Evolutionary conservation across 352 stramenopile species (phyloP), one percentile per base, ranked within the genome.

Genomic region (Nothophytophthora sp.): DNA sequence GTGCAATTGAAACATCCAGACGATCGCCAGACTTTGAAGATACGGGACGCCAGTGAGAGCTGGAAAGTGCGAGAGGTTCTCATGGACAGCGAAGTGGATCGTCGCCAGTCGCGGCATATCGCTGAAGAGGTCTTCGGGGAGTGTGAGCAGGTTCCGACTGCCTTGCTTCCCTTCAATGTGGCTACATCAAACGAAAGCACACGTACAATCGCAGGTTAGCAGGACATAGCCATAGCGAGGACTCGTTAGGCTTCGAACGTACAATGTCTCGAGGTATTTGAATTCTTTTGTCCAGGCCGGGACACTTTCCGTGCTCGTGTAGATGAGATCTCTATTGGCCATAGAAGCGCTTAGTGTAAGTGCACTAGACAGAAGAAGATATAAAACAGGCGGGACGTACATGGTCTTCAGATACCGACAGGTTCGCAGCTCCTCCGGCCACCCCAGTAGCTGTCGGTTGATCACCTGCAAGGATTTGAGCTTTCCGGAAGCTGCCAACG

Each of bases 381-480:
- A 36, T 28, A n/a, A n/a, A n/a, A n/a, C n/a, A n/a, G n/a, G n/a
- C n/a, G n/a, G n/a, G 11, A 65, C 56, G 13, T 58, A 68, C 57
- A 72, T 60, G 22, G 42, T 27, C 19, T 40, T 51, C 9, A 74
- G 39, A 13, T 30, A 29, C 1, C 10, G 49, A 24, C 65, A 65
- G 0, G 11, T 12, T 2, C 45, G 49, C 35, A 70, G 50, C 37
- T 63, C 57, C 12, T 67, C 50, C 0, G 61, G 61, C 27, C 33
- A 60, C 9, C 45, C 35, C 1, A 39, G 8, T 0, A 69, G 24
- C 19, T 52, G 27, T 0, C 52, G 61, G 47, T 69, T 75, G 19
- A 71, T 61, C 16, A 75, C 29, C 16, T 75, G 52, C 15, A 75
- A 18, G 1, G 45, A 59, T 10, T 33, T 39, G 5, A 73, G 10